phyloP scores from a whole-genome alignment of 2,329 filamentous ascomycete genomes.

The Daldinia sp. region DNA sequence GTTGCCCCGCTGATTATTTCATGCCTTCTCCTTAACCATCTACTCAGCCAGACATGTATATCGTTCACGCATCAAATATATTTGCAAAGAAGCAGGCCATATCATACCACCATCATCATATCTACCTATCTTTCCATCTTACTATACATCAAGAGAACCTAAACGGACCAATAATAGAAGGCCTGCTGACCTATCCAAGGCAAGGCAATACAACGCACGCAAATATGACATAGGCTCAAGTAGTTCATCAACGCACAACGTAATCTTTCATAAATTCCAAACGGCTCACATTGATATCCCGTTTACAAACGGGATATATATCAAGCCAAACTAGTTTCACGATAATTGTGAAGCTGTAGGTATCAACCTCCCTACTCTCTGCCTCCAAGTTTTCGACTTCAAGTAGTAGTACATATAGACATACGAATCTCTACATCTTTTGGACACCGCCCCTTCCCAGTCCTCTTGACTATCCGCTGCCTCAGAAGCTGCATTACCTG shows the following conservation, averaged over 20 bases:
- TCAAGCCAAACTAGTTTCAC: conserved; percentile 21
- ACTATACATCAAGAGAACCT: not conserved
- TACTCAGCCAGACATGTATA: not conserved
- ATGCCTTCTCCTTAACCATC: not conserved
- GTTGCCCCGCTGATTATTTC: not conserved
- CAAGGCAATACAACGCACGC: not conserved
- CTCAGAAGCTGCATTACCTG: conserved; percentile 13
- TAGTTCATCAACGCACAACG: not conserved
- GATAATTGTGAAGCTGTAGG: conserved; percentile 42
- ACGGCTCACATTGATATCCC: conserved; percentile 18
- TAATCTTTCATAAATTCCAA: conserved; percentile 24
- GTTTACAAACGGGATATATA: conserved; percentile 3
- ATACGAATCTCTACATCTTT: conserved; percentile 39
- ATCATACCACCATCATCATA: conserved; percentile 17
- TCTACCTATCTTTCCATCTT: not conserved
- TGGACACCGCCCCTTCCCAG: conserved; percentile 29
- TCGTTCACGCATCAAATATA: not conserved
- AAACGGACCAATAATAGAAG: not conserved
- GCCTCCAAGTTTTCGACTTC: conserved; percentile 31
- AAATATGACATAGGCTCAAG: not conserved
- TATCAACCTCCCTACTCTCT: conserved; percentile 37
- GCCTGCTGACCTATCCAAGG: not conserved
- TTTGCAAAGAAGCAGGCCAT: not conserved
- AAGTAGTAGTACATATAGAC: conserved; percentile 47
- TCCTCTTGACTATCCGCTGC: conserved; percentile 7